These are phyloP conservation scores for Porphyridium purpureum DNA, from an alignment of 23 red algal genomes.

Conservation along the genomic window DNA sequence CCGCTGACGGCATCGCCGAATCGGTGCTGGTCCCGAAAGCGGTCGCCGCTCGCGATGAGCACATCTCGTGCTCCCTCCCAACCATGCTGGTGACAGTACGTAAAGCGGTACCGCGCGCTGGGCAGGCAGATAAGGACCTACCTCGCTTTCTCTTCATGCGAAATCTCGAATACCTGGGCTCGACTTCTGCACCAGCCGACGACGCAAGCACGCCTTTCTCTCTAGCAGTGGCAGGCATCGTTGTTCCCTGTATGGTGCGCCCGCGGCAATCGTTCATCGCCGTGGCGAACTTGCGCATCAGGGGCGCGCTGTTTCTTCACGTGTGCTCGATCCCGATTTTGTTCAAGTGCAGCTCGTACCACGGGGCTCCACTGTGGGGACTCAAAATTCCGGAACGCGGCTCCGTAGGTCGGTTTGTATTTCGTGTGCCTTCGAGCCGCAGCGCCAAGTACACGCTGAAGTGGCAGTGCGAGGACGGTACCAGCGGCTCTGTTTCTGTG, in stretches of 20 bases:
- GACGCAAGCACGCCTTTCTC: neutral
- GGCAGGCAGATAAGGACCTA: neutral
- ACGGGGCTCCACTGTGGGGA: too few species aligned
- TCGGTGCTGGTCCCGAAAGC: conserved; percentile 1
- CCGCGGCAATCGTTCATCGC: too few species aligned
- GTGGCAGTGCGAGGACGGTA: too few species aligned
- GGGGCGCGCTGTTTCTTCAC: too few species aligned
- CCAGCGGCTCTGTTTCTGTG: too few species aligned
- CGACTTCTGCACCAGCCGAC: neutral
- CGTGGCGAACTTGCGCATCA: too few species aligned
- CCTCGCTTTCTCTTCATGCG: conserved; percentile 32
- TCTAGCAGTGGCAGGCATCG: conserved; percentile 2
- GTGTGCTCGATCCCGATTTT: too few species aligned
- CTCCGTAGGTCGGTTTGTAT: conserved; percentile 37
- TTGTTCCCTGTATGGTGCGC: neutral
- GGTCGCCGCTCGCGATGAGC: neutral
- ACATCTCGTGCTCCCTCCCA: conserved; percentile 22
- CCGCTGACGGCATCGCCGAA: conserved; percentile 32
- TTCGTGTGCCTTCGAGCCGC: conserved; percentile 4
- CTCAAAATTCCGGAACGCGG: too few species aligned
- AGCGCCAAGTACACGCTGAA: too few species aligned
- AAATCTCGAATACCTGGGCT: conserved; percentile 30
- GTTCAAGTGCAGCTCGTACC: too few species aligned
- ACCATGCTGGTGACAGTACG: conserved; percentile 29
- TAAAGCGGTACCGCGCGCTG: conserved; percentile 5